A percentile compares a stretch with the other conserved stretches of the same genome.
Evolutionary conservation across 805 yeast species (phyloP).

Genomic region (Schwanniomyces polymorphus): DNA sequence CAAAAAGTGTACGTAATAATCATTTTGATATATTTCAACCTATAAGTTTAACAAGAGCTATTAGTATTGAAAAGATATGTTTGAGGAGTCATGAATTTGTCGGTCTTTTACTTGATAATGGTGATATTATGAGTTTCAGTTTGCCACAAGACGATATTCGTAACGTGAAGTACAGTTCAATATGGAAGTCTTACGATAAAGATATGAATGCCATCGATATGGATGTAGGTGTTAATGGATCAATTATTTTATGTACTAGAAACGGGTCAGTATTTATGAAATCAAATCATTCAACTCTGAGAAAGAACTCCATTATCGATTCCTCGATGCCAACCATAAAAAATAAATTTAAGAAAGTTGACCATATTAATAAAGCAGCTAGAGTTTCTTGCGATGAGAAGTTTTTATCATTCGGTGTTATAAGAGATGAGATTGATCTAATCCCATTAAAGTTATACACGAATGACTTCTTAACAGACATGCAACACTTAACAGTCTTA

Average conservation of each 20-base stretch:
- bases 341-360: constrained; percentile 55
- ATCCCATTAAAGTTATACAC: constrained; percentile 54
- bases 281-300: constrained; percentile 18
- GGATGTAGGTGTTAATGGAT: constrained; percentile 68
- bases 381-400: constrained; percentile 65
- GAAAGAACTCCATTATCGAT: constrained; percentile 35
- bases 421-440: constrained; percentile 61
- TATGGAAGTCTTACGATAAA: constrained; percentile 65
- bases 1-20: constrained; percentile 36
- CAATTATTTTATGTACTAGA: constrained; percentile 62
- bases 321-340: constrained; percentile 25
- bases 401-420: constrained; percentile 65
- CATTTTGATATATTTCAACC: constrained; percentile 58
- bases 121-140: constrained; percentile 50
- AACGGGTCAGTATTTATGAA: constrained; percentile 67
- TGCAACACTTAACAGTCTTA: constrained; percentile 55
- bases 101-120: constrained; percentile 56
- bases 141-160: constrained; percentile 28
- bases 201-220: constrained; percentile 64
- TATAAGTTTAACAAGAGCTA: constrained; percentile 43
- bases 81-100: constrained; percentile 42
- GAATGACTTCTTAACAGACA: constrained; percentile 51
- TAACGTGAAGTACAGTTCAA: constrained; percentile 42
- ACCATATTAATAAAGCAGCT: constrained; percentile 55
- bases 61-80: constrained; percentile 29